A percentile compares a stretch with the other conserved stretches of the same genome.
These are phyloP conservation scores for Saccharomycopsis schoenii DNA, from an alignment of 805 yeast species.

Conservation along the genomic window DNA sequence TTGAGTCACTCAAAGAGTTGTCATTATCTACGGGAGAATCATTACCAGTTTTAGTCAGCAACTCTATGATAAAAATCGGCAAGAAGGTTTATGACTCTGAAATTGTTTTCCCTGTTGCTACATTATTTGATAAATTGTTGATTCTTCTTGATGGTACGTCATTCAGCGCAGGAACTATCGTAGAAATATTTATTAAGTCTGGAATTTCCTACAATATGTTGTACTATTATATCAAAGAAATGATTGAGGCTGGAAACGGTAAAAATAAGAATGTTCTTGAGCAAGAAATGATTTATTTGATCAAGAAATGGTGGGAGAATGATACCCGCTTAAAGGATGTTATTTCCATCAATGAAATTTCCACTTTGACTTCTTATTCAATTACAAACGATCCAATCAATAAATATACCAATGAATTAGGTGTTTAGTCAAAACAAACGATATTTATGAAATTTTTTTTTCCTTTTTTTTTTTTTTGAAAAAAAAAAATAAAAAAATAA, in stretches of 20 bases:
- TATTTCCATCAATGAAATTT: constrained; percentile 37
- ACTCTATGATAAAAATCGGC: constrained; percentile 39
- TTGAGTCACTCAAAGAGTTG: constrained; percentile 37
- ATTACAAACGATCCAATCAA: constrained; percentile 50
- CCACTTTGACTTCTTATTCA: constrained; percentile 36
- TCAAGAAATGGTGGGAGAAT: constrained; percentile 54
- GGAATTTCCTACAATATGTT: constrained; percentile 58
- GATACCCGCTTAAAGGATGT: constrained; percentile 56
- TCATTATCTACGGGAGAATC: constrained; percentile 22
- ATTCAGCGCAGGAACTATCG: constrained; percentile 39
- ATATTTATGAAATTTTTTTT: neutral
- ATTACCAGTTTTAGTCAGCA: constrained; percentile 9
- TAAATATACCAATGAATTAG: constrained; percentile 29
- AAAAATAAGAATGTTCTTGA: constrained; percentile 21
- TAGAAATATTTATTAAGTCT: constrained; percentile 51
- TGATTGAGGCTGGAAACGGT: constrained; percentile 47
- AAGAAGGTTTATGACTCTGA: constrained; percentile 58
- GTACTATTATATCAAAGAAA: constrained; percentile 51
- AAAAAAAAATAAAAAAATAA: neutral
- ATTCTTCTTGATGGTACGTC: constrained; percentile 37
- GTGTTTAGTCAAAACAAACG: constrained; percentile 4
- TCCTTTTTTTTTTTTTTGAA: neutral
- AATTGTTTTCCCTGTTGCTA: constrained; percentile 69
- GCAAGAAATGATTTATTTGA: constrained; percentile 53
- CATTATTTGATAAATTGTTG: constrained; percentile 55